Conservation (phyloP, 2,329 filamentous ascomycete genomes). For the Fusarium udum region DNA sequence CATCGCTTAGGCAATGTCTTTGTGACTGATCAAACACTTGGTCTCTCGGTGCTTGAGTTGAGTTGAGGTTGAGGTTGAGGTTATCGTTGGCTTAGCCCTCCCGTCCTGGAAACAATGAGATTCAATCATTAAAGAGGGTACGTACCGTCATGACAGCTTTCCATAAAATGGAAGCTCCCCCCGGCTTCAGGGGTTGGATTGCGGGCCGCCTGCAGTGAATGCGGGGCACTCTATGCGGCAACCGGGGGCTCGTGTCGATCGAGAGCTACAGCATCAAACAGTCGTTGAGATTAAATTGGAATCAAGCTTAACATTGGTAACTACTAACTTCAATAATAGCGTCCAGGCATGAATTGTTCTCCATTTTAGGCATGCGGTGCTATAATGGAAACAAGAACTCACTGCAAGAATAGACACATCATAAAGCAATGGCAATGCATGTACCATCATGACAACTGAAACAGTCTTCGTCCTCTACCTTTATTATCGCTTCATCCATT, state of each 20-base stretch:
- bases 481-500: background rate
- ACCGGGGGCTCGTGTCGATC: conserved; percentile 18
- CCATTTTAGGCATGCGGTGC: too few species aligned
- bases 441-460: background rate
- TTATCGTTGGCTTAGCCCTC: conserved; percentile 19
- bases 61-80: background rate
- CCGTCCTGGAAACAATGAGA: background rate
- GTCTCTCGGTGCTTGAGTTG: conserved; percentile 19
- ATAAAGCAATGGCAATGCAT: background rate
- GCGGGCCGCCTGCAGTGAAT: conserved; percentile 23
- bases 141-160: conserved; percentile 40
- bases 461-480: conserved; percentile 5
- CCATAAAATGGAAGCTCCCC: conserved; percentile 3
- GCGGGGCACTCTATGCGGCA: conserved; percentile 31
- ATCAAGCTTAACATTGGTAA: background rate
- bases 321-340: background rate
- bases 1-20: conserved; percentile 49
- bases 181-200: conserved; percentile 18
- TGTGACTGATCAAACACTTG: conserved; percentile 18
- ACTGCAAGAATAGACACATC: background rate
- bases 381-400: background rate
- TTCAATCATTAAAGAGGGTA: conserved; percentile 27
- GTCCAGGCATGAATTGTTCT: background rate
- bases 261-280: background rate
- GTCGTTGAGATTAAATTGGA: background rate